phyloP scores from a whole-genome alignment of 2,329 filamentous ascomycete genomes.

The Hymenoscyphus infarciens region DNA sequence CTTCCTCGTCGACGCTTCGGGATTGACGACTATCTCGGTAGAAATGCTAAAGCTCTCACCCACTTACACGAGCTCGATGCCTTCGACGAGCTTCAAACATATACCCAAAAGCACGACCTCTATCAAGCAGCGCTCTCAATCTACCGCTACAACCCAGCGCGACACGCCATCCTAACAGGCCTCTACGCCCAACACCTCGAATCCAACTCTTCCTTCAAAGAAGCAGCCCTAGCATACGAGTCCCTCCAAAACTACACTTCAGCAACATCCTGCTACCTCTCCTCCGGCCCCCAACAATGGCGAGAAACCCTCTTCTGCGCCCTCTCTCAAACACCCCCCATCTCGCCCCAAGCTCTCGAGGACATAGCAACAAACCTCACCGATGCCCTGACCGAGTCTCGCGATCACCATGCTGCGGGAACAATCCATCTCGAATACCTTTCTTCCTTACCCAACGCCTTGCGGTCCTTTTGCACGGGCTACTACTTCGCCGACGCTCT shows the following conservation, averaged over 20 bases:
- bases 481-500: conserved; percentile 88
- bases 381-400: conserved; percentile 75
- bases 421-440: conserved; percentile 81
- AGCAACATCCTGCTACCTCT: conserved; percentile 79
- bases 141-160: conserved; percentile 75
- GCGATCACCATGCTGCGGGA: conserved; percentile 78
- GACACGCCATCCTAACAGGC: conserved; percentile 64
- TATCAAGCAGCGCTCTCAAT: conserved; percentile 74
- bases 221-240: conserved; percentile 89
- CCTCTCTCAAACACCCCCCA: conserved; percentile 58
- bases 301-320: conserved; percentile 84
- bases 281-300: conserved; percentile 75
- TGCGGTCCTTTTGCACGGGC: conserved; percentile 79
- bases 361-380: conserved; percentile 72
- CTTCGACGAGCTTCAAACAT: conserved; percentile 75
- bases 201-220: conserved; percentile 70
- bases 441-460: conserved; percentile 63
- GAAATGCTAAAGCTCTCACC: conserved; percentile 70
- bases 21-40: conserved; percentile 84
- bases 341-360: conserved; percentile 56
- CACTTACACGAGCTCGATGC: conserved; percentile 70
- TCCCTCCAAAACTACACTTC: conserved; percentile 70
- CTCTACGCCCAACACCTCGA: conserved; percentile 79
- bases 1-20: conserved; percentile 67
- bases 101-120: conserved; percentile 74